Evolutionary conservation across 768 basidiomycete genomes (phyloP), one percentile per base, ranked within the genome.

Genomic region (Lactifluus rugatus): DNA sequence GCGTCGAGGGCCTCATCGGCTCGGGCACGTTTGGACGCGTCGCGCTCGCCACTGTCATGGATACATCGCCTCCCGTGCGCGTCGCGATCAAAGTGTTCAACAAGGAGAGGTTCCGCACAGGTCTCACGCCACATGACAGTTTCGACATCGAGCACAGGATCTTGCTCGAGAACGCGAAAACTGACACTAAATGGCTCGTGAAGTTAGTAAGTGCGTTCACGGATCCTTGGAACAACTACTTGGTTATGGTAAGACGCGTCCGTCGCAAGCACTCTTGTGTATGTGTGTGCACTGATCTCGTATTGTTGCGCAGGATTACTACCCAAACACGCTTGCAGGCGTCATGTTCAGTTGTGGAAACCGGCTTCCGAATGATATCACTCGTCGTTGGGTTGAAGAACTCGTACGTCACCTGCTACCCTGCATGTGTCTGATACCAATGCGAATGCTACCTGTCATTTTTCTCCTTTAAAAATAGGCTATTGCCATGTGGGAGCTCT

Each of bases 401-500:
- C 59, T 60, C 16, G 59, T 60, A 47, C 21, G 54, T 52, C 21
- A 21, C 19, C 31, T 17, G 2, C 23, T 16, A 7, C 17, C 9
- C 25, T 2, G 14, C 2, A n/a, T 10, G 5, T 25, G 19, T 19
- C 17, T 0, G 50, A 8, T 28, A 39, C 8, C 37, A 41, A 51
- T 13, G 25, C 16, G 9, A 39, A 32, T 21, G 28, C 21, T 14
- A 11, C 19, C 3, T 34, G 2, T 13, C 17, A 3, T 7, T 28
- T 32, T 2, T 14, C 13, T 3, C 2, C 2, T 8, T 7, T 47
- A 17, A 28, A 47, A 48, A 50, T 23, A 65, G 64, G 13, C 57
- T 14, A 17, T 56, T n/a, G 62, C 48, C 23, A 54, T 66, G 48
- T 52, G 17, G n/a, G 76, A 76, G 57, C 66, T 78, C 6, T 67